Conservation (phyloP, 805 yeast species). For the Ogataea methylovora region DNA sequence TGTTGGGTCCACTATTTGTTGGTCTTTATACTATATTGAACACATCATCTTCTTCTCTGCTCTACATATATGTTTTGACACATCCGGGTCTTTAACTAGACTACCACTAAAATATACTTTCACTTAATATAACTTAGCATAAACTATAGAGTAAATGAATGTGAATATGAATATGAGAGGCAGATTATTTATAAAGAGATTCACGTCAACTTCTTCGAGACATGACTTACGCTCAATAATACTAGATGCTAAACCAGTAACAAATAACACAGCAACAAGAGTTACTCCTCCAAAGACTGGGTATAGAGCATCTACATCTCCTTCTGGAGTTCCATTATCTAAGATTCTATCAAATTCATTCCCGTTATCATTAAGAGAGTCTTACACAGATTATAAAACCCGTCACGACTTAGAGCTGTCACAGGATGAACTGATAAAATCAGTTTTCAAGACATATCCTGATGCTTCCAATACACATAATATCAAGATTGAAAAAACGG, state of each 20-base stretch:
- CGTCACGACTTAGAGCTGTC: constrained; percentile 18
- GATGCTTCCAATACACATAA: constrained; percentile 38
- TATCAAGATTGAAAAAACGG: constrained; percentile 44
- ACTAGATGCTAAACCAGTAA: background rate
- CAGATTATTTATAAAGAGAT: too few species aligned
- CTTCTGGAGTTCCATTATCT: constrained; percentile 56
- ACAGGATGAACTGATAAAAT: constrained; percentile 43
- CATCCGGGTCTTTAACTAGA: too few species aligned
- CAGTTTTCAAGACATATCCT: constrained; percentile 54
- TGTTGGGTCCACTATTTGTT: too few species aligned
- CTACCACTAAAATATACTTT: too few species aligned
- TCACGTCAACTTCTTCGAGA: too few species aligned
- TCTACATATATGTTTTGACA: too few species aligned
- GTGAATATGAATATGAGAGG: too few species aligned
- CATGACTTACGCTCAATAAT: too few species aligned
- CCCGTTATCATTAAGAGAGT: constrained; percentile 47
- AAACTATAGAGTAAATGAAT: too few species aligned
- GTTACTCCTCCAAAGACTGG: background rate
- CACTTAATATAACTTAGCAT: too few species aligned
- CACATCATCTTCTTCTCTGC: too few species aligned
- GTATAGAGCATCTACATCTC: constrained; percentile 53
- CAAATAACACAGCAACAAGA: background rate
- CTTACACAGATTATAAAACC: constrained; percentile 41
- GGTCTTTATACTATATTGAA: too few species aligned
- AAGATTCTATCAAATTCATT: constrained; percentile 47